Evolutionary conservation across 2,329 filamentous ascomycete genomes (phyloP), one percentile per base, ranked within the genome.

Genomic region (Fusarium globosum): DNA sequence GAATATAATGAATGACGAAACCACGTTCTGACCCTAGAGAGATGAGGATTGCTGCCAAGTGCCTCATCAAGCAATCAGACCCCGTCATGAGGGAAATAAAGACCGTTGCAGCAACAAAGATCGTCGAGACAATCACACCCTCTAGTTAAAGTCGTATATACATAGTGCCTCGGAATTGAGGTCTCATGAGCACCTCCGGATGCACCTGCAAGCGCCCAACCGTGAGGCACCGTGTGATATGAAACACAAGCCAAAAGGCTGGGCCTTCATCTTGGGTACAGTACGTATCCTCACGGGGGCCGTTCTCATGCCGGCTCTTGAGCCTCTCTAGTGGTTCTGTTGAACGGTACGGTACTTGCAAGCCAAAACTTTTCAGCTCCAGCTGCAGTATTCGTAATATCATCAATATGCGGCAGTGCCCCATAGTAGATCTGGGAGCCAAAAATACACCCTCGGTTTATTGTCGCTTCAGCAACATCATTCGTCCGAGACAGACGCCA

Each of bases 401-500:
- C 57, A 60, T 28, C 58, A 46, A 28, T 33, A 21, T 46, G 28
- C 55, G 51, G 64, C 63, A 61, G 48, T 68, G 64, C 53, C 48
- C 73, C 53, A 38, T 76, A n/a, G 58, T 59, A 64, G 61, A 69
- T 66, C 49, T 56, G 43, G 35, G 61, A 61, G 23, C 42, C 59
- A 69, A 58, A 65, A 56, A 55, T 23, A 42, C 33, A 63, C 33
- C 38, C 39, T 67, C 43, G 46, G 51, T 59, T 43, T 69, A 43
- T 51, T 56, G 71, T 74, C 71, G 64, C 56, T 73, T 65, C 52
- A 55, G 46, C 49, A 48, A 64, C 48, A 51, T 72, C 68, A 76
- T 77, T 77, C 71, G 75, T 51, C 46, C 68, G 55, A 75, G 60
- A 70, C 61, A 60, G 65, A 66, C 75, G 75, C 75, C 71, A 76